Conservation (phyloP, 2,329 filamentous ascomycete genomes). For the Ceratocystis smalleyi region DNA sequence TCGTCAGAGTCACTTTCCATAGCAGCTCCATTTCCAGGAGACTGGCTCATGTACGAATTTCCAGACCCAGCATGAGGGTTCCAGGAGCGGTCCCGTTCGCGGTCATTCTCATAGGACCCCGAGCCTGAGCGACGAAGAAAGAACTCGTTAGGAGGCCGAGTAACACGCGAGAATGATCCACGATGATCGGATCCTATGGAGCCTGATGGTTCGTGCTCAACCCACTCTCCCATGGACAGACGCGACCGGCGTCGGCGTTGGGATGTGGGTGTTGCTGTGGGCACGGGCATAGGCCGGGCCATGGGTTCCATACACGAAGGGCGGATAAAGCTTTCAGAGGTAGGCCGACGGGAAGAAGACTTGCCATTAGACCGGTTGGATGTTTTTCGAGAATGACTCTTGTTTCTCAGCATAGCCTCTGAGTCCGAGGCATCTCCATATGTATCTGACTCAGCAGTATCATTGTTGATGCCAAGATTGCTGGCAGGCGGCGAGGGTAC, state of each 20-base stretch:
- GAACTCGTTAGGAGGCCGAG: not conserved
- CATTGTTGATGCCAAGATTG: not conserved
- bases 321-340: not conserved
- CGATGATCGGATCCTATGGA: constrained; percentile 13
- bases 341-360: constrained; percentile 3
- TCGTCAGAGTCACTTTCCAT: constrained; percentile 8
- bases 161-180: constrained; percentile 8
- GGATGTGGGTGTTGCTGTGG: constrained; percentile 3
- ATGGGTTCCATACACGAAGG: not conserved
- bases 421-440: constrained; percentile 6
- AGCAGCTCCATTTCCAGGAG: constrained; percentile 4
- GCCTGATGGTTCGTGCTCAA: not conserved
- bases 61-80: not conserved
- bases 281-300: not conserved
- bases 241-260: constrained; percentile 10
- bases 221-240: constrained; percentile 7
- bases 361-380: constrained; percentile 9
- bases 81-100: constrained; percentile 8
- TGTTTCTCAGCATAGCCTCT: not conserved
- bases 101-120: constrained; percentile 6
- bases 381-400: constrained; percentile 9
- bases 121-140: constrained; percentile 8
- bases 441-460: not conserved
- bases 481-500: constrained; percentile 10
- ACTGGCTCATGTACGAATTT: constrained; percentile 10